These are phyloP conservation scores for Lanmaoa pseudosensibilis DNA, from an alignment of 768 basidiomycete species.

Conservation along the genomic window DNA sequence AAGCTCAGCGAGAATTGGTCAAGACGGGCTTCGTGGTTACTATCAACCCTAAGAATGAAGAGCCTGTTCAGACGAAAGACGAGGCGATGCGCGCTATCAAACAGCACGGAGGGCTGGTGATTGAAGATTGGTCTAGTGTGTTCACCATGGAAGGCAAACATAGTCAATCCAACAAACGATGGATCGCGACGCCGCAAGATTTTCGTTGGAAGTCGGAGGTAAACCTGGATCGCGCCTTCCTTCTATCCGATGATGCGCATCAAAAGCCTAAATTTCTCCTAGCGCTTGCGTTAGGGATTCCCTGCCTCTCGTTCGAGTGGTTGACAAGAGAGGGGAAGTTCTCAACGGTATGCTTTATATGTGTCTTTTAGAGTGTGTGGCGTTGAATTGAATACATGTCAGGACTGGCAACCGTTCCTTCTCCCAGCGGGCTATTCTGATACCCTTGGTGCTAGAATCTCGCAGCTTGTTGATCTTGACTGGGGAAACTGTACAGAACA, in stretches of 20 bases:
- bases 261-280: constrained; percentile 80
- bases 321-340: constrained; percentile 32
- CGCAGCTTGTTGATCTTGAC: constrained; percentile 48
- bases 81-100: constrained; percentile 44
- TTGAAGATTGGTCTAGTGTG: constrained; percentile 63
- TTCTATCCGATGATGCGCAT: constrained; percentile 63
- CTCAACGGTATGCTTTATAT: constrained; percentile 23
- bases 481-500: constrained; percentile 54
- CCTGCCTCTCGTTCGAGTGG: constrained; percentile 68
- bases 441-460: constrained; percentile 40
- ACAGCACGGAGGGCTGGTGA: constrained; percentile 51
- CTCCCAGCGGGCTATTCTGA: constrained; percentile 51
- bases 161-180: constrained; percentile 45
- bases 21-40: constrained; percentile 64
- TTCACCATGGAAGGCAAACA: constrained; percentile 56
- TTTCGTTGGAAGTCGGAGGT: constrained; percentile 45
- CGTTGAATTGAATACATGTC: constrained; percentile 18
- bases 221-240: constrained; percentile 49
- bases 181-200: constrained; percentile 51
- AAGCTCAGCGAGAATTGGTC: constrained; percentile 38
- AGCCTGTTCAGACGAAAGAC: constrained; percentile 43
- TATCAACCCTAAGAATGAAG: constrained; percentile 38
- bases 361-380: constrained; percentile 1
- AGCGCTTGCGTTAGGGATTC: constrained; percentile 84
- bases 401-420: constrained; percentile 66